Base-by-base conservation (phyloP, 768 basidiomycete species). In the Dentipellis fragilis region DNA sequence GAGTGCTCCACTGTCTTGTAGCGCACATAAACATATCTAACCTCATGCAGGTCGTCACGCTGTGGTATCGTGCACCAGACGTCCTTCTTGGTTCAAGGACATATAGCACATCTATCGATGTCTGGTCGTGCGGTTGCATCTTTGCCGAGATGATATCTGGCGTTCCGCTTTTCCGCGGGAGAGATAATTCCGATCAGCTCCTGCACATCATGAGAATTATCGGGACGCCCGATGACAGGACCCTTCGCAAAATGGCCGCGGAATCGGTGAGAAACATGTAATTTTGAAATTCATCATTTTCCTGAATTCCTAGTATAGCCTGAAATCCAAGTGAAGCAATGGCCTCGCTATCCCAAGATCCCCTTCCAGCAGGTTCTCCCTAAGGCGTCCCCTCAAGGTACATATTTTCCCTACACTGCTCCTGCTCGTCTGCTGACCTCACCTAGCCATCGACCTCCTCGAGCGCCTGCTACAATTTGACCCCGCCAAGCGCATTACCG, bases 81-180 rank as follows among this genome's bases (percentile, higher is more conserved):
- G 96, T 99, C 45, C 80, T 99, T 22, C 81, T 99, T 60, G 96
- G 96, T 52, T 95, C 93, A 19, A 80, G 96, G 57, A 98, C 95
- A 17, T 99, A 99, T 68, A 94, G 87, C 73, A 98, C 96, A 2
- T 93, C 90, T 34, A 98, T 99, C 63, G 96, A 99, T 68, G 89
- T 98, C 51, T 99, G 96, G 96, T 93, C 91, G 12, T 95, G 93
- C 56, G 96, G 96, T 10, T 98, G 96, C 68, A 99, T 99, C 66
- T 96, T 99, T 68, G 95, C 96, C 17, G 96, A 99, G 72, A 98
- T 99, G 95, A 98, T 99, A 57, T 86, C 90, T 17, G 96, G 96
- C 1, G 87, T 93, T 5, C 96, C 96, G 23, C 79, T 99, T 29
- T 99, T 99, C 78, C 80, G 95, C 60, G 96, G 96, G 19, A 77